Evolutionary conservation across 2,329 filamentous ascomycete species (phyloP).

Genomic region (Cladosporium halotolerans): DNA sequence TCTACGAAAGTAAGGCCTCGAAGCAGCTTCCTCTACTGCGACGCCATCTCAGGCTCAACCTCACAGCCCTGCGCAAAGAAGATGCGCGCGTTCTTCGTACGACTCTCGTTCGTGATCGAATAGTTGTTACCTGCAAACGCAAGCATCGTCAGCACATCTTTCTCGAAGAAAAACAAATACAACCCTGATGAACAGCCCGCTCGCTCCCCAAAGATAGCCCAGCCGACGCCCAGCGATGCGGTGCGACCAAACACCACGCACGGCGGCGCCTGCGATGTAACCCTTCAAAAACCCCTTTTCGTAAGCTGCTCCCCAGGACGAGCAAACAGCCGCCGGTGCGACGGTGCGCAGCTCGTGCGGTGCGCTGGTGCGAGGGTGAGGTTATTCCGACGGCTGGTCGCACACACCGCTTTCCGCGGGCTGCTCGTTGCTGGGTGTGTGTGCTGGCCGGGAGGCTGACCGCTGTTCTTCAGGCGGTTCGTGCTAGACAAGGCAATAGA

Average conservation of each 20-base stretch:
- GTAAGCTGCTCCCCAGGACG: too few species aligned
- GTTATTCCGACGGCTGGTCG: conserved; percentile 11
- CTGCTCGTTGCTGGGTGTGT: neutral
- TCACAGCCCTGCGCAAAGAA: conserved; percentile 92
- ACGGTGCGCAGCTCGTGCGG: conserved; percentile 9
- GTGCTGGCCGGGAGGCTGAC: conserved; percentile 2
- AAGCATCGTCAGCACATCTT: neutral
- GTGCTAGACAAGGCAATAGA: too few species aligned
- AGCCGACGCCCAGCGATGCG: neutral
- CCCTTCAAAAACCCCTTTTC: neutral
- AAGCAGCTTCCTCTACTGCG: neutral
- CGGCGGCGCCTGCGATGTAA: conserved; percentile 5
- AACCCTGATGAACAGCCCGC: neutral
- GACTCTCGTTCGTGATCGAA: conserved; percentile 74
- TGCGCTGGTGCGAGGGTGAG: conserved; percentile 8
- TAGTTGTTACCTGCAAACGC: conserved; percentile 74
- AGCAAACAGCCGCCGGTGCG: neutral
- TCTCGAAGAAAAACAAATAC: neutral
- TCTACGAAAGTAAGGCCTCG: too few species aligned
- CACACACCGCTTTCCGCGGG: conserved; percentile 6
- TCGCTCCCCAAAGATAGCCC: neutral
- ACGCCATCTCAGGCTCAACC: conserved; percentile 16
- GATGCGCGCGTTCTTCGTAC: conserved; percentile 61
- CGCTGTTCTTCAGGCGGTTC: neutral
- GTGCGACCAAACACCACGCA: conserved; percentile 4